Evolutionary conservation across 169 alveolate species (phyloP).

Genomic region (Miamiensis avidus): DNA sequence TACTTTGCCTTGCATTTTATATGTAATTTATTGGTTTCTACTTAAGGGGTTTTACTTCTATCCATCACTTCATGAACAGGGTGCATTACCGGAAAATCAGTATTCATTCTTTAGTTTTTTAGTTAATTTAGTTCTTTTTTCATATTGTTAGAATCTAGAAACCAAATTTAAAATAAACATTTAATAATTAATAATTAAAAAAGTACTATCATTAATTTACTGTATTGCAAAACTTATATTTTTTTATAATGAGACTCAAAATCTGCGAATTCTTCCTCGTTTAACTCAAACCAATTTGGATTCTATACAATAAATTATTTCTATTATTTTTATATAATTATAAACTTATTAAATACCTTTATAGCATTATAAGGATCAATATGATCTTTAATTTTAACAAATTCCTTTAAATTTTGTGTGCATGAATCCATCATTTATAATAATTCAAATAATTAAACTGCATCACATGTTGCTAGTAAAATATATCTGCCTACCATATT

Average conservation of each 20-base stretch:
- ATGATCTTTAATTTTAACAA: no score
- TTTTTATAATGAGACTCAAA: no score
- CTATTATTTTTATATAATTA: no score
- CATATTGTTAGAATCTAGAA: background rate
- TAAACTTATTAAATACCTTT: background rate
- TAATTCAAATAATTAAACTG: background rate
- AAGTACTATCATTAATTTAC: background rate
- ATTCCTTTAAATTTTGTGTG: background rate
- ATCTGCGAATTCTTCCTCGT: background rate
- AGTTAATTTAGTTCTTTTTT: background rate
- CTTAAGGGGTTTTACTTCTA: background rate
- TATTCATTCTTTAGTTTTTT: no score
- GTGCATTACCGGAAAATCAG: no score
- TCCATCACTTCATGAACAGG: background rate
- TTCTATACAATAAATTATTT: background rate
- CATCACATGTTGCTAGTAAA: background rate
- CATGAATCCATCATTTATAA: background rate
- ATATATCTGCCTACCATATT: background rate
- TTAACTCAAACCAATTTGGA: background rate
- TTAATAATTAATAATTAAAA: no score
- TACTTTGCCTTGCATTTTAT: background rate
- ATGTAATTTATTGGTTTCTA: background rate
- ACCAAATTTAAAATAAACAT: background rate
- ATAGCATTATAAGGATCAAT: background rate
- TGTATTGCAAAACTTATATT: background rate